phyloP scores from a whole-genome alignment of 345 rosid species.

The Hypericum perforatum region DNA sequence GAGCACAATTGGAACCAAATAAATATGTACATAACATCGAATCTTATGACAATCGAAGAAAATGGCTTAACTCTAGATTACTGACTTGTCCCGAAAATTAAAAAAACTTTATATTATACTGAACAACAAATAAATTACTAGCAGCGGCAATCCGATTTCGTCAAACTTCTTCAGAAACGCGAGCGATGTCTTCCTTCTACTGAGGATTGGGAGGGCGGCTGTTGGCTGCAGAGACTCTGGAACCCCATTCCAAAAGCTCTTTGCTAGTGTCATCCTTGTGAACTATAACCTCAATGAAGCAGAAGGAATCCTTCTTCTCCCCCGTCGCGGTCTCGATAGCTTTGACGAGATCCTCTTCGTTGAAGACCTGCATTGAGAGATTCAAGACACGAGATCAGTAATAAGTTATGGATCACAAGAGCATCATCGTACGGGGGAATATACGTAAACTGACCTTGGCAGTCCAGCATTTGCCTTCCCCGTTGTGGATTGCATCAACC shows the following conservation, averaged over 20 bases:
- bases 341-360: slow-evolving; percentile 55
- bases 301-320: slow-evolving; percentile 48
- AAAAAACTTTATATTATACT: too few relatives aligned
- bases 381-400: neutral
- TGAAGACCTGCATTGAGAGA: slow-evolving; percentile 30
- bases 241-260: slow-evolving; percentile 75
- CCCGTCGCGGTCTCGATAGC: slow-evolving; percentile 48
- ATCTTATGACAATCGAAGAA: too few relatives aligned
- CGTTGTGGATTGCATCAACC: slow-evolving; percentile 62
- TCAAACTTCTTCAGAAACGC: too few relatives aligned
- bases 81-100: too few relatives aligned
- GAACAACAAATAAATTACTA: too few relatives aligned
- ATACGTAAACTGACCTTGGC: slow-evolving; percentile 39
- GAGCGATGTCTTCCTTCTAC: slow-evolving; percentile 13
- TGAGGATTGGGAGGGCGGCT: slow-evolving; percentile 72
- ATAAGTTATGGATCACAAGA: neutral
- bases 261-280: slow-evolving; percentile 86
- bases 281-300: slow-evolving; percentile 66
- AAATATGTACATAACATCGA: too few relatives aligned
- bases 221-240: slow-evolving; percentile 68
- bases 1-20: too few relatives aligned
- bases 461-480: slow-evolving; percentile 82
- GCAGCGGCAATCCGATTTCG: too few relatives aligned
- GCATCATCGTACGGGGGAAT: neutral
- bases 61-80: too few relatives aligned